phyloP scores from a whole-genome alignment of 345 rosid genomes.

The Gossypium raimondii region DNA sequence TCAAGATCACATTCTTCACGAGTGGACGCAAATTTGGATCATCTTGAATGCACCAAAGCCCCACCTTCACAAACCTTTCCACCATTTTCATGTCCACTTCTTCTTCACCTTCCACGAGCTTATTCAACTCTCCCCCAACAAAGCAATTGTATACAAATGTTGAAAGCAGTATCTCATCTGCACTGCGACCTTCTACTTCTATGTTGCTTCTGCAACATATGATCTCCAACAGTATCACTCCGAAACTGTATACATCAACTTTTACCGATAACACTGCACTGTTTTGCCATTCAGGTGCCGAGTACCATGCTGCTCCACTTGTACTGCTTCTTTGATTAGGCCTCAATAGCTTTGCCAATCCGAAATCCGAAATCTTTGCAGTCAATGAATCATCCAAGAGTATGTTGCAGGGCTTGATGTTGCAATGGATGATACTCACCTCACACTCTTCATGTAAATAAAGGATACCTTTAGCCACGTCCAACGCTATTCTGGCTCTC shows the following conservation, averaged over 20 bases:
- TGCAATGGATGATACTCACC: slow-evolving; percentile 39
- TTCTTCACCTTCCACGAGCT: slow-evolving; percentile 12
- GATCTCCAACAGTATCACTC: slow-evolving; percentile 22
- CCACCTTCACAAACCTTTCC: slow-evolving; percentile 9
- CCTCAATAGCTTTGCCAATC: slow-evolving; percentile 38
- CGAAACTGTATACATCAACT: slow-evolving; percentile 27
- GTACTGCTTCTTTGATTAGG: slow-evolving; percentile 37
- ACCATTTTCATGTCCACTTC: too few relatives aligned
- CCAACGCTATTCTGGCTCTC: slow-evolving; percentile 37
- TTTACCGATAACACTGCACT: slow-evolving; percentile 8
- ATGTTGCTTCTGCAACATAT: slow-evolving; percentile 20
- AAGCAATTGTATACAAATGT: slow-evolving; percentile 22
- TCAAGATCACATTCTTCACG: too few relatives aligned
- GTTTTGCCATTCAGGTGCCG: slow-evolving; percentile 40
- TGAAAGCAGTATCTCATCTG: slow-evolving; percentile 12
- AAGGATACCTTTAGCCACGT: slow-evolving; percentile 38
- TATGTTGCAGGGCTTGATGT: slow-evolving; percentile 45
- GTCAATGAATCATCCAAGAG: slow-evolving; percentile 29
- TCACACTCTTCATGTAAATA: slow-evolving; percentile 48
- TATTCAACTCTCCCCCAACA: not conserved
- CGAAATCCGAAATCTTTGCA: slow-evolving; percentile 33
- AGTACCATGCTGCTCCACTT: slow-evolving; percentile 35
- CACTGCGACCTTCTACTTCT: not conserved
- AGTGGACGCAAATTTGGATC: too few relatives aligned
- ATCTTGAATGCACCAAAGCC: too few relatives aligned